Evolutionary conservation across 768 basidiomycete species (phyloP), one percentile per base, ranked within the genome.

Genomic region (Rhodotorula paludigena): DNA sequence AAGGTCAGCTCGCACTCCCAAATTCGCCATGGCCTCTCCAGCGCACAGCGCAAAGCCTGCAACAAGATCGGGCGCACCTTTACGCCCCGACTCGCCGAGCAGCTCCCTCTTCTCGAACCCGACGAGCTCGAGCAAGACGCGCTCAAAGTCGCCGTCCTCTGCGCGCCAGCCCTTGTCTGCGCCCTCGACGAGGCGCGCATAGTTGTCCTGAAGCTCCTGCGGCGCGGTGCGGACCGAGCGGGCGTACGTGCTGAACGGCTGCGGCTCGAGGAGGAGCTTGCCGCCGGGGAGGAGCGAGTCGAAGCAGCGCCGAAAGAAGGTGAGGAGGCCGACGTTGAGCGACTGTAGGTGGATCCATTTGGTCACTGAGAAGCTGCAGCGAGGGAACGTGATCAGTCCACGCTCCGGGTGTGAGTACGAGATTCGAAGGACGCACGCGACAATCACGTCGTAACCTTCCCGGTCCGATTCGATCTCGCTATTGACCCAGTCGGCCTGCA

Each of bases 341-440:
- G 81, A 81, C 71, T 92, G 86, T 16, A 94, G 80, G 77, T 94
- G 92, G 38, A 93, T 89, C 92, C 92, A 94, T 78, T 92, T 94
- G 0, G 90, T 85, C 51, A 93, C 79, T 0, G 91, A 93, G 72
- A 94, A 85, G 2, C 90, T 92, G 75, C 6, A 23, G 20, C 35
- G 33, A 35, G 52, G 11, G 5, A 20, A 10, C 18, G 23, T 30
- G n/a, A 5, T 42, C 4, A 36, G 18, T 14, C 36, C 5, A 12
- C 23, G 41, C 57, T 15, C 30, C 25, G 23, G 49, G 35, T 35
- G 49, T 16, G 35, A 36, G 8, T 25, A 11, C 39, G 11, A 25
- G 18, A 32, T 0, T 18, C 21, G 47, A 11, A 30, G 5, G 28
- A 78, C 87, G 69, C 74, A 92, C 92, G 86, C 92, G 42, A 92